These are phyloP conservation scores for Citrullus mucosospermus DNA, from an alignment of 306 rosid species.

Conservation along the genomic window DNA sequence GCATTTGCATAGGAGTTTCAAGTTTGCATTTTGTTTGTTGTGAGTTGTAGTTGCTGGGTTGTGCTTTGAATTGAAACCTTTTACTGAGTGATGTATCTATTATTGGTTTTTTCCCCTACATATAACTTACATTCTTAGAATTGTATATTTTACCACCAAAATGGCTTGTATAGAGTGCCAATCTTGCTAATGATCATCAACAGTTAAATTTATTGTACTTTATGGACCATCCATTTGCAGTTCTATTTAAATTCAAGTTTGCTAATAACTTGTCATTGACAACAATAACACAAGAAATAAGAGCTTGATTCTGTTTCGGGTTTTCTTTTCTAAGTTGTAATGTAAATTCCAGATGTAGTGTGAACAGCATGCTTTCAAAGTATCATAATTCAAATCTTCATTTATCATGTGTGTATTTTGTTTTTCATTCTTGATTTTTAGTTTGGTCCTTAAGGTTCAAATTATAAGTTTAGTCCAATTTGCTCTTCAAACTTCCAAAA, in stretches of 20 bases:
- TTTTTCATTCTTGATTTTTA: no score
- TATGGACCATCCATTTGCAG: not conserved
- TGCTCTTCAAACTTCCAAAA: no score
- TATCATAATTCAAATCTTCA: not conserved
- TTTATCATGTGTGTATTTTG: not conserved
- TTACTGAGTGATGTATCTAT: not conserved
- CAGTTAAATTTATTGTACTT: not conserved
- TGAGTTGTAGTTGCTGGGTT: not conserved
- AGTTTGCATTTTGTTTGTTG: not conserved
- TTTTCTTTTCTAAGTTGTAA: not conserved
- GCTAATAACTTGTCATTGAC: not conserved
- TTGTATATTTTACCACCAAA: not conserved
- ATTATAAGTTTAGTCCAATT: no score
- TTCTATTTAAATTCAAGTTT: not conserved
- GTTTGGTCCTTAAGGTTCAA: no score
- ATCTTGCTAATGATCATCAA: not conserved
- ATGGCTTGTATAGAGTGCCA: conserved; percentile 6
- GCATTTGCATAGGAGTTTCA: not conserved
- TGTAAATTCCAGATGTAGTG: not conserved
- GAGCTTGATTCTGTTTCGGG: not conserved
- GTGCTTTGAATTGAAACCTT: not conserved
- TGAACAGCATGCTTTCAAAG: not conserved
- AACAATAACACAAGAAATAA: not conserved
- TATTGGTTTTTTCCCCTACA: not conserved
- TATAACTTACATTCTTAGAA: not conserved